Percentiles rank a stretch among this genome's conserved stretches.
phyloP scores from a whole-genome alignment of 176 grass and related monocot genomes.

The Hordeum marinum region DNA sequence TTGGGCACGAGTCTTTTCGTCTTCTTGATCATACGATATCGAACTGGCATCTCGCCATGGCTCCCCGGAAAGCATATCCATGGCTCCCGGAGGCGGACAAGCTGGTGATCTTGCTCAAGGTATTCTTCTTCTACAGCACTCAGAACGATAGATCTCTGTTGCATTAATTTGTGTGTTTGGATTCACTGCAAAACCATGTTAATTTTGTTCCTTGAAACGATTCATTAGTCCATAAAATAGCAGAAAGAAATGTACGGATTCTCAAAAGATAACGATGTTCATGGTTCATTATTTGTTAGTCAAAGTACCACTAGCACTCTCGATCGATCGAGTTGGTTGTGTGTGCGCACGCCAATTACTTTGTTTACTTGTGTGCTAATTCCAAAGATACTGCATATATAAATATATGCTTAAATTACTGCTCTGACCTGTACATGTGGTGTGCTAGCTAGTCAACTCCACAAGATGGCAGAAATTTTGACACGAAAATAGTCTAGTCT shows the following conservation, averaged over 20 bases:
- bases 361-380: neutral
- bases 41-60: constrained; percentile 20
- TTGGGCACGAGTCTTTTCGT: constrained; percentile 28
- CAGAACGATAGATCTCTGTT: neutral
- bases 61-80: constrained; percentile 2
- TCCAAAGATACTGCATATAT: neutral
- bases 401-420: neutral
- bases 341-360: neutral
- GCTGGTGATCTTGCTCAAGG: constrained; percentile 36
- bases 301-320: neutral
- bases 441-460: neutral
- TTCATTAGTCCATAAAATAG: constrained; percentile 11
- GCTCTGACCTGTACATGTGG: neutral
- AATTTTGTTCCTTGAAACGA: neutral
- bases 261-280: neutral
- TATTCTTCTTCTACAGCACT: constrained; percentile 14
- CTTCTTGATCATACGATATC: constrained; percentile 28
- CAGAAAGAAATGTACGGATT: neutral
- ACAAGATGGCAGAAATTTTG: neutral
- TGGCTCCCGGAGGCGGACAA: constrained; percentile 28
- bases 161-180: neutral
- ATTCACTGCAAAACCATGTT: neutral
- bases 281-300: neutral
- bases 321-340: neutral
- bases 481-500: neutral